These are phyloP conservation scores for Exobasidium cylindrosporum DNA, from an alignment of 1,284 basidiomycete genomes.

Conservation along the genomic window DNA sequence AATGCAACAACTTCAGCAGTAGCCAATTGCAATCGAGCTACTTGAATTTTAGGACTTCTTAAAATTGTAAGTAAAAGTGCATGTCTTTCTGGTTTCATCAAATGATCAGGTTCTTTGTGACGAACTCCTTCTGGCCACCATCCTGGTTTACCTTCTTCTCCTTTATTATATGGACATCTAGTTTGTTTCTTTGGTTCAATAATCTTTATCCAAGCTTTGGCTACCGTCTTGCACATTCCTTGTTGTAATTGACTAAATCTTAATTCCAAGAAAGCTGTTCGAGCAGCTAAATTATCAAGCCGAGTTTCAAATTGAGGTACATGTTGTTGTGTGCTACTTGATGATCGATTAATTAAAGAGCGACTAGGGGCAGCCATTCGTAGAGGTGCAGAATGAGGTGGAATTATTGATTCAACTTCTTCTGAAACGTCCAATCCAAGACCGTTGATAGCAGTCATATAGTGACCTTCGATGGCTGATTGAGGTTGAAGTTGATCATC, in stretches of 20 bases:
- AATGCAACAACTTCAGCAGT: conserved; percentile 58
- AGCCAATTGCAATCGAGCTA: conserved; percentile 59
- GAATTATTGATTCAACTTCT: background rate
- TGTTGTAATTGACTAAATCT: conserved; percentile 58
- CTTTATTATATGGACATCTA: conserved; percentile 60
- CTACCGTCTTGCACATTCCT: conserved; percentile 60
- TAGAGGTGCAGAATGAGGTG: conserved; percentile 34
- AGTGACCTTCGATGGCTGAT: conserved; percentile 4
- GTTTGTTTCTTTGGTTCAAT: conserved; percentile 63
- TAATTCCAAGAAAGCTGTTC: conserved; percentile 50
- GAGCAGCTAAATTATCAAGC: conserved; percentile 22
- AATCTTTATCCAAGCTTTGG: conserved; percentile 58
- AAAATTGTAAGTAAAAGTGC: conserved; percentile 58
- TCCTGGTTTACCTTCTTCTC: conserved; percentile 58
- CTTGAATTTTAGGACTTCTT: conserved; percentile 54
- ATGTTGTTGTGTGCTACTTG: background rate
- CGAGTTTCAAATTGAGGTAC: conserved; percentile 13
- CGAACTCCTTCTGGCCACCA: conserved; percentile 62
- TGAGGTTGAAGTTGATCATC: background rate
- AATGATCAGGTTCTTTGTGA: conserved; percentile 62
- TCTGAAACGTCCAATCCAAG: background rate
- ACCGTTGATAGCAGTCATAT: background rate
- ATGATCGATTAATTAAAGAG: conserved; percentile 1
- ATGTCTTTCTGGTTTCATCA: conserved; percentile 58
- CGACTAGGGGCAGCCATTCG: conserved; percentile 1